These are phyloP conservation scores for Solanum rostratum DNA, from an alignment of 257 asterid genomes.

Conservation along the genomic window DNA sequence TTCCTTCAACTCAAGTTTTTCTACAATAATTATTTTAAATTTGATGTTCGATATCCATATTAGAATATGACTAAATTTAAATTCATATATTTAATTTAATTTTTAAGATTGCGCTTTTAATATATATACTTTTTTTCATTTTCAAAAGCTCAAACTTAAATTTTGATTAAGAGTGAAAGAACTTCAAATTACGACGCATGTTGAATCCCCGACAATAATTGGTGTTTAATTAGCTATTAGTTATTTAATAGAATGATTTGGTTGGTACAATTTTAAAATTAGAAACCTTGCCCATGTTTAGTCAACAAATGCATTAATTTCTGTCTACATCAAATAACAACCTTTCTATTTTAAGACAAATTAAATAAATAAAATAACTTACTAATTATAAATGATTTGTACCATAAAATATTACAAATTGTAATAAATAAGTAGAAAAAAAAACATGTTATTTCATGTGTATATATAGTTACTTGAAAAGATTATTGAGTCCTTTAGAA, in stretches of 20 bases:
- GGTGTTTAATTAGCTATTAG: background rate
- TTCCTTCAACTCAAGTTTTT: background rate
- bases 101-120: background rate
- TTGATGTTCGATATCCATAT: rapidly evolving
- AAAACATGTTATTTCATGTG: background rate
- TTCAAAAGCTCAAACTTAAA: rapidly evolving
- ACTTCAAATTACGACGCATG: background rate
- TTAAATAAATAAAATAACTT: background rate
- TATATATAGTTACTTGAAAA: background rate
- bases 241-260: background rate
- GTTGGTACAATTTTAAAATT: background rate
- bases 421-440: background rate
- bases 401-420: background rate
- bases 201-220: background rate
- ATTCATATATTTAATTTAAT: background rate
- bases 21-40: background rate
- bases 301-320: background rate
- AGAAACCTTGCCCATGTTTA: background rate
- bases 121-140: background rate
- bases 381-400: background rate
- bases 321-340: background rate
- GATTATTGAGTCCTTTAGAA: background rate
- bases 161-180: rapidly evolving
- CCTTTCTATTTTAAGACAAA: background rate
- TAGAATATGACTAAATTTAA: background rate